Evolutionary conservation across 164 flowering plant species (phyloP).

Genomic region (Nymphaea colorata): DNA sequence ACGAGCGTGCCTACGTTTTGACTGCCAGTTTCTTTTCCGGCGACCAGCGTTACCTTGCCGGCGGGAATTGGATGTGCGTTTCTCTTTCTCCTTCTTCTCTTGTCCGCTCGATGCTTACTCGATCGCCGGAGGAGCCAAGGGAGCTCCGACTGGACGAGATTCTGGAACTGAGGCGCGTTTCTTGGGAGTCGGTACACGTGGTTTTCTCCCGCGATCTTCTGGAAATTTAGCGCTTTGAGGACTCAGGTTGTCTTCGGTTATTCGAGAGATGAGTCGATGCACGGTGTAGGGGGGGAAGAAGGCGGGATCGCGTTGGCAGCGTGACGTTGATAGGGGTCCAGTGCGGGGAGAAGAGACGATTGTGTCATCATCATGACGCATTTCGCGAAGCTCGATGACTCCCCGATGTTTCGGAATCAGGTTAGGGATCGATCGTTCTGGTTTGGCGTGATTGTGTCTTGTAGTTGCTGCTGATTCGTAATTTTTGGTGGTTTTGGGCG

Average conservation of each 20-base stretch:
- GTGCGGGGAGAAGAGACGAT: neutral
- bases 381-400: slow-evolving; percentile 92
- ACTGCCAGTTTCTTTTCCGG: no score
- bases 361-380: slow-evolving; percentile 31
- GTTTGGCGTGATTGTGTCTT: neutral
- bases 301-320: neutral
- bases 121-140: neutral
- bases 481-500: neutral
- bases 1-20: no score
- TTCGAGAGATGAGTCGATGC: neutral
- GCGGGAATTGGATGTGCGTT: no score
- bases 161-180: neutral
- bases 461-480: neutral
- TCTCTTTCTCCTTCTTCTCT: no score
- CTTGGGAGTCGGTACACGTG: neutral
- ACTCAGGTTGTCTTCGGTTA: neutral
- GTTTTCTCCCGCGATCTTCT: neutral
- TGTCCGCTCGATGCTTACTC: neutral
- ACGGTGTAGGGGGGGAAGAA: neutral
- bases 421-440: slow-evolving; percentile 15
- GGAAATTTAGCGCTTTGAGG: neutral
- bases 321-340: neutral
- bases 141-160: neutral
- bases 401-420: slow-evolving; percentile 99
- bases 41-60: no score